Base-by-base conservation (phyloP, 176 grass and related monocot genomes). In the Bonia amplexicaulis region DNA sequence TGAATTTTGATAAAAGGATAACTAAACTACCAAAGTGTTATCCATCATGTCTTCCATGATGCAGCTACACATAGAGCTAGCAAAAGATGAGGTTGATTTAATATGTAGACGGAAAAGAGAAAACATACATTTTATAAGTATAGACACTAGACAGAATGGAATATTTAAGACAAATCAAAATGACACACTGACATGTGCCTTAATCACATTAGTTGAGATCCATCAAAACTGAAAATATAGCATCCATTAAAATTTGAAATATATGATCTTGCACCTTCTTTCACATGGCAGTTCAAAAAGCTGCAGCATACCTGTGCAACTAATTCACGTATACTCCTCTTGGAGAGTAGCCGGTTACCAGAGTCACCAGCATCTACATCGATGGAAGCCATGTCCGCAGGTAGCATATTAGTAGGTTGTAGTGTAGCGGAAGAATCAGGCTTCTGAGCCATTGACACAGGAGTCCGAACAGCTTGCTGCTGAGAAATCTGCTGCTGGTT, bases 311-410 rank as follows among this genome's bases (percentile, higher is more conserved):
- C 96, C 88, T 96, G 96, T 40, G 77, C 80, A 77, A 99, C 85
- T 86, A 99, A 88, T 58, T 96, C 96, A 69, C 85, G 90, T 78
- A 99, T 91, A 87, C 88, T 99, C 91, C 91, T 94, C 90, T 96
- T 96, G 85, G 77, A 92, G 40, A 99, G 73, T 82, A 96, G 79
- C 20, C 86, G 92, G 82, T 90, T 72, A 42, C 90, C 82, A 85
- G 78, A 82, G 77, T 94, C 93, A 51, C 87, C 70, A 81, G 69
- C 73, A 87, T 95, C 79, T 71, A 86, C 33, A 71, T 79, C 78
- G 6, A 46, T 52, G 4, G 78, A 68, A 67, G 59, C 27, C 25
- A 46, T 77, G 81, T 63, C 81, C 25, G 55, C 67, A 84, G 60
- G 71, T 45, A 73, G 82, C 12, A 47, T 57, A 72, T 67, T 76